Conservation (phyloP, 345 rosid species). For the Gossypium raimondii region DNA sequence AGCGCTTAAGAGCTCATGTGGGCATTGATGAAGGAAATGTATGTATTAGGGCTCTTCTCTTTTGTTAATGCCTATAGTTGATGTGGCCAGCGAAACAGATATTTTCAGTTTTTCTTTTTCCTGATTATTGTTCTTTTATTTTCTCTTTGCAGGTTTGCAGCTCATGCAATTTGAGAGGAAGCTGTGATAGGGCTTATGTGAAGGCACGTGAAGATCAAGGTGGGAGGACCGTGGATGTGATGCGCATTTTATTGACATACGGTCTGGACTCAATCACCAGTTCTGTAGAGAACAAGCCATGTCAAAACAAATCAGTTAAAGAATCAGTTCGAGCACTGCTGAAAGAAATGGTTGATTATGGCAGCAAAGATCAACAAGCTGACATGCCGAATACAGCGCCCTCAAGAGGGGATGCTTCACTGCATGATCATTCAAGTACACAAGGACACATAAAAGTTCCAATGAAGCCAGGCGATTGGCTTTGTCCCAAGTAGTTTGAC, state of each 20-base stretch:
- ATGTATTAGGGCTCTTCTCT: conserved; percentile 23
- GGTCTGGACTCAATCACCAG: conserved; percentile 53
- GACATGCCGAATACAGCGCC: conserved; percentile 17
- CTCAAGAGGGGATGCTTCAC: conserved; percentile 10
- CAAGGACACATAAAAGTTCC: conserved; percentile 27
- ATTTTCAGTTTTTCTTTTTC: not conserved
- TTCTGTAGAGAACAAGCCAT: conserved; percentile 51
- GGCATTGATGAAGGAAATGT: conserved; percentile 74
- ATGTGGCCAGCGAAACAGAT: not conserved
- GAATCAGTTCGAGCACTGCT: conserved; percentile 64
- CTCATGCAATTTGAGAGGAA: conserved; percentile 78
- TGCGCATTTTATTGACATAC: conserved; percentile 67
- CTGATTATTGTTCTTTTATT: conserved; percentile 18
- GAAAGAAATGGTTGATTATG: conserved; percentile 51
- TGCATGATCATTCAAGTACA: conserved; percentile 7
- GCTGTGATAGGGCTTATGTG: conserved; percentile 80
- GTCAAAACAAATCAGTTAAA: conserved; percentile 54
- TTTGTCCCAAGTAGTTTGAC: conserved; percentile 59
- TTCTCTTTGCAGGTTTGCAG: conserved; percentile 64
- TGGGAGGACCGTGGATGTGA: conserved; percentile 74
- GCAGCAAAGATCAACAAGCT: conserved; percentile 35
- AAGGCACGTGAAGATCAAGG: conserved; percentile 61
- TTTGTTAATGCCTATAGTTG: not conserved
- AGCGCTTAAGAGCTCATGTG: conserved; percentile 69
- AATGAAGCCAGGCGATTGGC: conserved; percentile 78